phyloP scores from a whole-genome alignment of 129 eudicot species.

The Scalesia atractyloides region DNA sequence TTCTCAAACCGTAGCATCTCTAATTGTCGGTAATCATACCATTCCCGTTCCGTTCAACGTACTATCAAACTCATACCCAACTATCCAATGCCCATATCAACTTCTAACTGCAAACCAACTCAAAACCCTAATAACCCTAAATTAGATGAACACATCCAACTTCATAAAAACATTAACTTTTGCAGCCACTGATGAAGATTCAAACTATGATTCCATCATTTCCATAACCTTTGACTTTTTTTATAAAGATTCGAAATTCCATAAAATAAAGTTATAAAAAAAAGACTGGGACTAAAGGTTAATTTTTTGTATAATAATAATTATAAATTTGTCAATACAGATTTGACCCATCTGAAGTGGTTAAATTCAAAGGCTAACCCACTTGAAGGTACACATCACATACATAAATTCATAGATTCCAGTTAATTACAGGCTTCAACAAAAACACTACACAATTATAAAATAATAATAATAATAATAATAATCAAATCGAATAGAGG shows the following conservation, averaged over 20 bases:
- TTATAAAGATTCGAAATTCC: conserved; percentile 5
- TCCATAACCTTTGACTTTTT: background rate
- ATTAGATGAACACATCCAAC: background rate
- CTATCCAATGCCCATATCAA: too few relatives aligned
- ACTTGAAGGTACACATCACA: background rate
- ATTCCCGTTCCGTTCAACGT: background rate
- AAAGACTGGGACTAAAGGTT: background rate
- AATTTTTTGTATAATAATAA: background rate
- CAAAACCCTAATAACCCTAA: conserved; percentile 12
- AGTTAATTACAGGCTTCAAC: conserved; percentile 18
- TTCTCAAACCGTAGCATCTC: background rate
- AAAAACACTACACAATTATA: background rate
- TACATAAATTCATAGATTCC: conserved; percentile 13
- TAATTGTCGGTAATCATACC: background rate
- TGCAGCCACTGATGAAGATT: background rate
- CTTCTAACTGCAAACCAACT: background rate
- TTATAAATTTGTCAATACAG: conserved; percentile 3
- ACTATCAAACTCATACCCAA: background rate
- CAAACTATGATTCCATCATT: background rate
- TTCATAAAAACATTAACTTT: background rate
- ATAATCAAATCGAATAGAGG: conserved; percentile 1
- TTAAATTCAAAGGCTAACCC: conserved; percentile 2
- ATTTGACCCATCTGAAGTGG: conserved; percentile 14
- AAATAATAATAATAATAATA: too few relatives aligned
- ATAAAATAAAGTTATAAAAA: conserved; percentile 1